phyloP scores from a whole-genome alignment of 2,329 filamentous ascomycete species.

The Neofusicoccum parvum region DNA sequence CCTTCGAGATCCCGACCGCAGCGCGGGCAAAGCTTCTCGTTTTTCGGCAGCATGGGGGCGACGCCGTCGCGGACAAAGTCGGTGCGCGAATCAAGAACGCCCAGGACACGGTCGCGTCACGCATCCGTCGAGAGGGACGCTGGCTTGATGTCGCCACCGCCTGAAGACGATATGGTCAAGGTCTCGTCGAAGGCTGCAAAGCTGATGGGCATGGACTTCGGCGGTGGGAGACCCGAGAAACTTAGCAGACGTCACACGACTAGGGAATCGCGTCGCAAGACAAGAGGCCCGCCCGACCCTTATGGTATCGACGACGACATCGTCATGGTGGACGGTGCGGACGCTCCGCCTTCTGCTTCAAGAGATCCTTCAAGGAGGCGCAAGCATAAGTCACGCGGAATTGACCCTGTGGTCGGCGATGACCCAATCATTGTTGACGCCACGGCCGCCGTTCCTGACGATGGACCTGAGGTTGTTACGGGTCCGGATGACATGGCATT shows the following conservation, averaged over 20 bases:
- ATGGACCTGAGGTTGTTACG: conserved; percentile 45
- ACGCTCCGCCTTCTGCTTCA: conserved; percentile 28
- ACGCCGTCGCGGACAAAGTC: conserved; percentile 68
- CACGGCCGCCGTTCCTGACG: conserved; percentile 38
- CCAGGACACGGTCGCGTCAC: conserved; percentile 65
- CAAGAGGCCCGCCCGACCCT: conserved; percentile 52
- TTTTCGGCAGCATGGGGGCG: conserved; percentile 56
- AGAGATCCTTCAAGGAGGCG: conserved; percentile 31
- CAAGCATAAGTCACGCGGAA: conserved; percentile 26
- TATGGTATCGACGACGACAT: conserved; percentile 62
- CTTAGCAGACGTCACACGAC: conserved; percentile 47
- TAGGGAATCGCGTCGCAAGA: conserved; percentile 35
- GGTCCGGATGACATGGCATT: conserved; percentile 56
- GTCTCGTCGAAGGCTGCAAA: conserved; percentile 78
- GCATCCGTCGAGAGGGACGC: conserved; percentile 67
- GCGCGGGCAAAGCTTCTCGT: conserved; percentile 64
- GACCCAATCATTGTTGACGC: conserved; percentile 46
- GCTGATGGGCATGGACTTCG: conserved; percentile 62
- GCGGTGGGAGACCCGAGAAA: conserved; percentile 33
- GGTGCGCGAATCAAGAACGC: conserved; percentile 60
- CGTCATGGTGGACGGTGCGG: conserved; percentile 55
- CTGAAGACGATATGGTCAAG: conserved; percentile 59
- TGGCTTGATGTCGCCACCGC: conserved; percentile 71
- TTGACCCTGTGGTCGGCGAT: conserved; percentile 32
- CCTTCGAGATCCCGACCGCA: conserved; percentile 50